These are phyloP conservation scores for Penicillium sp. DNA, from an alignment of 2,329 filamentous ascomycete species.

Conservation along the genomic window DNA sequence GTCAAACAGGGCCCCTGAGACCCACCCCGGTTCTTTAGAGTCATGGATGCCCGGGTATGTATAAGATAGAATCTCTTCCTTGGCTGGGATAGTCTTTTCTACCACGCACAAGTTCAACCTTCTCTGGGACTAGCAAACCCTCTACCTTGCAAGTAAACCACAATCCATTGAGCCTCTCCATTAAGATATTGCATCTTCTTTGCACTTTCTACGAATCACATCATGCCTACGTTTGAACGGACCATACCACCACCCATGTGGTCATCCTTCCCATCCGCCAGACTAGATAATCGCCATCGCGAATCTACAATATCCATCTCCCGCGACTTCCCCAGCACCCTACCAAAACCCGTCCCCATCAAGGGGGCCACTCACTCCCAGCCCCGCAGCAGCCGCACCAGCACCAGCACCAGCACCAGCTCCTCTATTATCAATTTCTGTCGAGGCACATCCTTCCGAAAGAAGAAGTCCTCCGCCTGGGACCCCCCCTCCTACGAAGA, in stretches of 20 bases:
- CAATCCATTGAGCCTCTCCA: no score
- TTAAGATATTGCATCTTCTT: conserved; percentile 12
- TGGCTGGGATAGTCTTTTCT: not conserved
- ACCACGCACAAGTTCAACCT: not conserved
- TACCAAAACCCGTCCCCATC: not conserved
- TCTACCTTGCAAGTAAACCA: not conserved
- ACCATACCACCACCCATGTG: conserved; percentile 17
- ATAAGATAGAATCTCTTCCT: not conserved
- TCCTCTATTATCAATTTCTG: conserved; percentile 5
- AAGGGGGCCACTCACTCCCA: conserved; percentile 11
- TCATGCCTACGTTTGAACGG: conserved; percentile 15
- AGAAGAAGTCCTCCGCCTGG: conserved; percentile 12
- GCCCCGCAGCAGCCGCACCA: not conserved
- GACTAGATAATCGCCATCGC: not conserved
- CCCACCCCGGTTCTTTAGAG: no score
- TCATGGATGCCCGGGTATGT: not conserved
- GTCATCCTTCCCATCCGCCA: conserved; percentile 21
- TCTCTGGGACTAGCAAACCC: not conserved
- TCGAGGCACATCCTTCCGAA: conserved; percentile 1
- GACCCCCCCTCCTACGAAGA: conserved; percentile 23
- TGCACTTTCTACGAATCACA: conserved; percentile 5
- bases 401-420: not conserved
- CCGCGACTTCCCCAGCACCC: not conserved
- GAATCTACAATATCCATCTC: not conserved
- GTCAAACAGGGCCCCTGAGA: not conserved